phyloP scores from a whole-genome alignment of 257 asterid species.

The Solanum verrucosum region DNA sequence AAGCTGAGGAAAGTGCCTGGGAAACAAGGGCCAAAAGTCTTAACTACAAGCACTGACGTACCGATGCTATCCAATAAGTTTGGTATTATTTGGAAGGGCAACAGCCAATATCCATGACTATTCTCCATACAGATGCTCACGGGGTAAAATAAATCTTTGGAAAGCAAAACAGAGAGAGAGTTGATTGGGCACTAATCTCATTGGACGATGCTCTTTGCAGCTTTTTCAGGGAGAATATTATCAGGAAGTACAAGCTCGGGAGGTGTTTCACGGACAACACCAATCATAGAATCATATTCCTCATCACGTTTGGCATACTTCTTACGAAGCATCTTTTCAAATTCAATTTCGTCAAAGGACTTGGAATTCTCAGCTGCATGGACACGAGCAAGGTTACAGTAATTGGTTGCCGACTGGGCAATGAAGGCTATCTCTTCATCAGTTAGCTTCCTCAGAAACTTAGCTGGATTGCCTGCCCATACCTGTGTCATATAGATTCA shows the following conservation, averaged over 20 bases:
- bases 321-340: constrained; percentile 70
- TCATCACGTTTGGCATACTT: constrained; percentile 63
- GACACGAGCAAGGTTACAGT: constrained; percentile 69
- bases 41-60: neutral
- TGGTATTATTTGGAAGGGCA: constrained; percentile 1
- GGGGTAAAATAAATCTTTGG: neutral
- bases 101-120: neutral
- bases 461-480: constrained; percentile 93
- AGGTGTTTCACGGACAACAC: constrained; percentile 73
- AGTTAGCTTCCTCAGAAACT: constrained; percentile 72
- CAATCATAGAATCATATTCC: constrained; percentile 77
- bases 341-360: constrained; percentile 64
- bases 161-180: constrained; percentile 8
- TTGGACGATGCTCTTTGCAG: constrained; percentile 34
- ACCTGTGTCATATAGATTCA: constrained; percentile 29
- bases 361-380: constrained; percentile 82
- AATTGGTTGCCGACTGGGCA: constrained; percentile 58
- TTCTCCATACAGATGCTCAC: neutral
- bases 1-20: neutral
- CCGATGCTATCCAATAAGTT: neutral
- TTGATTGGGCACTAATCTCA: constrained; percentile 16
- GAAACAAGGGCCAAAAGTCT: neutral
- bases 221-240: constrained; percentile 53
- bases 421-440: constrained; percentile 73
- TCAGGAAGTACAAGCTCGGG: constrained; percentile 76